Base-by-base conservation (phyloP, 805 yeast genomes). In the Wickerhamomyces mucosus region DNA sequence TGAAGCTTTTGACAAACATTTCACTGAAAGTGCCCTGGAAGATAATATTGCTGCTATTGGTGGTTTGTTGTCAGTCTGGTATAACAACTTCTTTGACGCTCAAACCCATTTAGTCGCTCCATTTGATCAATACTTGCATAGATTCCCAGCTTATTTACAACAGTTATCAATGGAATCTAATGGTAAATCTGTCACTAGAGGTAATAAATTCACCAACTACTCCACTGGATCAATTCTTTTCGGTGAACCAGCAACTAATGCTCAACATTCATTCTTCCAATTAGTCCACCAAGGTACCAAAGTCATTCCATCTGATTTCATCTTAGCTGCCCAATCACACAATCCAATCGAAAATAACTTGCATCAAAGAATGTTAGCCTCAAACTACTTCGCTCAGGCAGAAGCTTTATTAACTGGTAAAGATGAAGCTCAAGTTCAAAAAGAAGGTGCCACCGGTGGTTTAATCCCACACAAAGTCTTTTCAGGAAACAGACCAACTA, bases 181-280 rank as follows among this genome's bases (percentile, higher is more conserved):
- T 68, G 98, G 98, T 69, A 92, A 92, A 68, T 78, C 94, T 28
- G 96, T 92, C 48, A 81, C 95, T 51, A 80, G 96, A 64, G 86
- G 84, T 52, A 82, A 85, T 55, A 78, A 74, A 44, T 86, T 79
- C 67, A 85, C 95, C 56, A 75, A 78, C 68, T 92, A 92, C 72
- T 86, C 92, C 53, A 89, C 97, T 29, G 98, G 98, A 49, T 71
- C 95, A 39, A 85, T 92, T 42, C 67, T 92, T 51, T 92, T 92
- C 53, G 98, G 98, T 55, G 98, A 92, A 69, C 97, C 98, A 55
- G 92, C 95, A 42, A 92, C 98, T 38, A 92, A 92, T 61, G 94
- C 98, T 34, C 98, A 92, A 69, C 98, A 92, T 67, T 88, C 96
- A 21, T 92, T 92, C 81, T 92, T 92, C 89, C 98, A 92, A 68